Evolutionary conservation across 148 eudicot species (phyloP), one percentile per base, ranked within the genome.

Genomic region (Linanthus parryae): DNA sequence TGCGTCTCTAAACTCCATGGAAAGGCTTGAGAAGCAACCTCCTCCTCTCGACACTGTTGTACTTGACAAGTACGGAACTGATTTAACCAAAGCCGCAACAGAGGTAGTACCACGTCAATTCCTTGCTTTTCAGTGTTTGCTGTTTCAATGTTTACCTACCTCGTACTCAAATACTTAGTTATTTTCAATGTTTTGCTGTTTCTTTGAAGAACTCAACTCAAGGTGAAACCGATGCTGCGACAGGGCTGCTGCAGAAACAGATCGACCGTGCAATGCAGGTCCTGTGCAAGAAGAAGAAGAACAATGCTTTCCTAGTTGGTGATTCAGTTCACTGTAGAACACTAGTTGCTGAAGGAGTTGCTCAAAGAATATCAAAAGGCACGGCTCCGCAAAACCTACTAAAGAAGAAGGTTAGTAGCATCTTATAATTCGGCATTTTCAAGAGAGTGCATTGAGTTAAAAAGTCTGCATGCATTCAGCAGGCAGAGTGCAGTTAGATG

Each of bases 271-370:
- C 45, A 1, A 54, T 31, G 5, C 67, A 45, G 46, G 36, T 62
- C 27, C 22, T 62, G 21, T 35, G 59, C 59, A 46, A 46, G 53
- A 29, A 35, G 36, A 23, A 34, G 5, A 58, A 35, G 36, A 58
- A 58, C 44, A 50, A 54, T 12, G 42, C 54, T 0, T 51, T 49
- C n/a, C 65, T 61, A 4, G 18, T 61, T 8, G 65, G 65, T 6
- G 54, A 31, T 15, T 57, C 57, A 7, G 65, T 50, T 16, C 34
- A 54, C 43, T 49, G 67, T 8, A 39, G 45, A 35, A 46, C 47
- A 5, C 43, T 52, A 1, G 48, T 63, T 45, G 60, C 50, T 3
- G 45, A 63, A 36, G 60, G 54, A 10, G 59, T 63, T 44, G 67
- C 60, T 8, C 53, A 54, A 54, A 21, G 34, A 26, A 63, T 63